Evolutionary conservation across 2,329 filamentous ascomycete genomes (phyloP).

Genomic region (Albophoma yamanashiensis): DNA sequence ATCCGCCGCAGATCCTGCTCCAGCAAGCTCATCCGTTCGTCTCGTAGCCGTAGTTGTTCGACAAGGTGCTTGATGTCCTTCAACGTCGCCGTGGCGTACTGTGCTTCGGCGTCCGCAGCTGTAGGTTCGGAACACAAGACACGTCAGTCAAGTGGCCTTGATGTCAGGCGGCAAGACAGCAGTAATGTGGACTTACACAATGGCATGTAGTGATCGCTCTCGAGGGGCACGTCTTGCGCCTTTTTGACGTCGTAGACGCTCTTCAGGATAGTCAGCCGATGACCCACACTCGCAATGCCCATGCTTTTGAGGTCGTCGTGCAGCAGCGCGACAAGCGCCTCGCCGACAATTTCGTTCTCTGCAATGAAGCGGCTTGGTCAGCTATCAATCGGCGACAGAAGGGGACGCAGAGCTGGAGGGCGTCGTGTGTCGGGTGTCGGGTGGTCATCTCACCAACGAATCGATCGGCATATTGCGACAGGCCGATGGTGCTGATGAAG

Average conservation of each 20-base stretch:
- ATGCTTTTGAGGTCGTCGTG: constrained; percentile 94
- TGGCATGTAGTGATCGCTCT: constrained; percentile 88
- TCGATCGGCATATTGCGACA: constrained; percentile 71
- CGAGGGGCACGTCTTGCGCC: constrained; percentile 81
- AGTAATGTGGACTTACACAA: constrained; percentile 51
- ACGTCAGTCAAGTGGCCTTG: constrained; percentile 7
- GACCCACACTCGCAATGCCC: constrained; percentile 85
- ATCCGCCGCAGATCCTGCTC: constrained; percentile 77
- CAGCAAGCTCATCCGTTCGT: constrained; percentile 76
- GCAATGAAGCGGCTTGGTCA: constrained; percentile 8
- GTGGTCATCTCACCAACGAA: constrained; percentile 60
- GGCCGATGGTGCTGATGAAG: constrained; percentile 69
- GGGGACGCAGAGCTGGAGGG: not conserved
- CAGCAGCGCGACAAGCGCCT: constrained; percentile 76
- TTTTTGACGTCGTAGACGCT: constrained; percentile 95
- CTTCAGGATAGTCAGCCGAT: constrained; percentile 89
- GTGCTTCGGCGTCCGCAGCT: constrained; percentile 84
- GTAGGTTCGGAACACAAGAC: constrained; percentile 8
- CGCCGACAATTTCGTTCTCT: constrained; percentile 93
- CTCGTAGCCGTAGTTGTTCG: constrained; percentile 77
- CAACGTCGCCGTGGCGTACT: constrained; percentile 78
- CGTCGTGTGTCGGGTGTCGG: not conserved
- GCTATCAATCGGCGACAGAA: not conserved
- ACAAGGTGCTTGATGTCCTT: constrained; percentile 90
- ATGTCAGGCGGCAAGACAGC: not conserved